Evolutionary conservation across 768 basidiomycete species (phyloP).

Genomic region (Podaxis mareebaensis): DNA sequence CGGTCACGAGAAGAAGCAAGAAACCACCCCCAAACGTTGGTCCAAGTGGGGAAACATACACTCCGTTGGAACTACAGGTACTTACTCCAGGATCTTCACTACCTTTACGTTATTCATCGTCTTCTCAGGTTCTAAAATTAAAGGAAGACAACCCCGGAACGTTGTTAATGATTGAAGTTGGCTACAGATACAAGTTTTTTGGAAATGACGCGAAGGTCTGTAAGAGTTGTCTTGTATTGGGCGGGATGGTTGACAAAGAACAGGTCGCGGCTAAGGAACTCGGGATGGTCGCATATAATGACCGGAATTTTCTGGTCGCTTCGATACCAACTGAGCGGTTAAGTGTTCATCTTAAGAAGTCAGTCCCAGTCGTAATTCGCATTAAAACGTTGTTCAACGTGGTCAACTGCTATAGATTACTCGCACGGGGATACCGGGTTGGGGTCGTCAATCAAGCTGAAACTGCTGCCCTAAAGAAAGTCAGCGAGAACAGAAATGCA

Average conservation of each 20-base stretch:
- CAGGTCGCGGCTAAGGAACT: constrained; percentile 77
- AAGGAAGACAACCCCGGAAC: constrained; percentile 66
- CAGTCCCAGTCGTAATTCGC: constrained; percentile 18
- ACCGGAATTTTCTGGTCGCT: constrained; percentile 75
- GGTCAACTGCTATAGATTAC: constrained; percentile 40
- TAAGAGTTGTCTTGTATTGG: neutral
- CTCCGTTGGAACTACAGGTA: constrained; percentile 76
- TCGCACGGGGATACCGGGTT: constrained; percentile 79
- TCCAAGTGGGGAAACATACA: constrained; percentile 70
- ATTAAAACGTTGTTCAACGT: constrained; percentile 1
- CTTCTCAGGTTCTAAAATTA: constrained; percentile 49
- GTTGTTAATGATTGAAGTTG: constrained; percentile 78
- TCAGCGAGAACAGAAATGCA: constrained; percentile 68
- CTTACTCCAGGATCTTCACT: neutral
- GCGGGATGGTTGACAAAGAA: neutral
- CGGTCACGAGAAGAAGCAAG: constrained; percentile 26
- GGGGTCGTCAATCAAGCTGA: constrained; percentile 83
- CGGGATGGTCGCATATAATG: constrained; percentile 71
- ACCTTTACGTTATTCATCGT: neutral
- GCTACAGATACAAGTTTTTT: constrained; percentile 84
- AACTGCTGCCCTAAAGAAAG: constrained; percentile 89
- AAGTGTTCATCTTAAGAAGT: constrained; percentile 79
- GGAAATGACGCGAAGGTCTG: constrained; percentile 79
- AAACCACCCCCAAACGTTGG: constrained; percentile 48
- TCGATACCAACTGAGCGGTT: constrained; percentile 71